Percentiles rank a stretch among this genome's conserved stretches.
Conservation (phyloP, 2,329 filamentous ascomycete species). For the Monascus ruber region DNA sequence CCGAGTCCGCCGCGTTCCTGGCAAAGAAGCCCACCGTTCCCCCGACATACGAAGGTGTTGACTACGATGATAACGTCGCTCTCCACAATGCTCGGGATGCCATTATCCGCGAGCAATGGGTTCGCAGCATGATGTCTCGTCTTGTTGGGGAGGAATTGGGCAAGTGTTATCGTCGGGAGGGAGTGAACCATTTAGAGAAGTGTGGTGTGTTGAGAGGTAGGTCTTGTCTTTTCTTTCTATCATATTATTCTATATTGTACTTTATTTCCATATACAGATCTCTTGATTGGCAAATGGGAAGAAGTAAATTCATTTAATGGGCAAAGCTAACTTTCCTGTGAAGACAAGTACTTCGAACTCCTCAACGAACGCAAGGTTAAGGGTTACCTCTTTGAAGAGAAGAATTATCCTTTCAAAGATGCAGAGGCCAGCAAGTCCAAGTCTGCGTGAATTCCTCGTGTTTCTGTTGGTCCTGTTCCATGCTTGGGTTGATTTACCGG, state of each 20-base stretch:
- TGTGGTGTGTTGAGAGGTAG: constrained; percentile 54
- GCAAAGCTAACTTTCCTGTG: not conserved
- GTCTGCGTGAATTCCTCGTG: constrained; percentile 6
- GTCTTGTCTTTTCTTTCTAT: constrained; percentile 12
- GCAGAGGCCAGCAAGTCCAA: constrained; percentile 9
- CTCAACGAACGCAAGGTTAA: constrained; percentile 51
- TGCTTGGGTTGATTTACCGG: too few relatives aligned
- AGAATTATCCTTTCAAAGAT: constrained; percentile 44
- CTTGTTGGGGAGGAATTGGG: constrained; percentile 55
- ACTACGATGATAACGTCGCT: constrained; percentile 53
- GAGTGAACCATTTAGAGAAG: constrained; percentile 58
- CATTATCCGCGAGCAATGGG: constrained; percentile 57
- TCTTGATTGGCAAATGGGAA: not conserved
- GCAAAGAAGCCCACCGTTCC: constrained; percentile 55
- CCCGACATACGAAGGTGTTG: constrained; percentile 55
- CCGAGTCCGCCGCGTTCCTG: constrained; percentile 53
- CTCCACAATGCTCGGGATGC: constrained; percentile 55
- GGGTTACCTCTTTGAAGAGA: constrained; percentile 53
- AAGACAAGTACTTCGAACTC: constrained; percentile 55
- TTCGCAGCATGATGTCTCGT: constrained; percentile 57
- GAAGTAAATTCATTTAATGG: not conserved
- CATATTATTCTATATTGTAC: too few relatives aligned
- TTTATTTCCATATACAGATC: too few relatives aligned
- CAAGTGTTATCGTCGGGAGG: constrained; percentile 55
- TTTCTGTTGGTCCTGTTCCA: too few relatives aligned